A percentile compares a stretch with the other conserved stretches of the same genome.
Evolutionary conservation across 768 basidiomycete genomes (phyloP).

Genomic region (Kwoniella dendrophila): DNA sequence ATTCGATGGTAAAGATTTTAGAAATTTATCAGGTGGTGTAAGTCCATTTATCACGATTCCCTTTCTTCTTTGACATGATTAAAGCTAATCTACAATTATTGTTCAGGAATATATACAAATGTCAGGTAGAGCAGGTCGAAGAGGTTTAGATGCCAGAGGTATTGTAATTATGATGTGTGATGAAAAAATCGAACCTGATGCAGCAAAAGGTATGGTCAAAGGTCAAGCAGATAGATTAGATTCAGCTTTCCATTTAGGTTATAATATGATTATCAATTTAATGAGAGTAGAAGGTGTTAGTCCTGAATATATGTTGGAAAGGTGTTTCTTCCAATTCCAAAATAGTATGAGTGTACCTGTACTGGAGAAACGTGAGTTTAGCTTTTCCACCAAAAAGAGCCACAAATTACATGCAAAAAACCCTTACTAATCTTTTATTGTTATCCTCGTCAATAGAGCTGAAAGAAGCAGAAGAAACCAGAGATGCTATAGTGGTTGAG

Average conservation of each 20-base stretch:
- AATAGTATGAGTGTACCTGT: conserved; percentile 85
- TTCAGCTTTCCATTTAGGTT: conserved; percentile 97
- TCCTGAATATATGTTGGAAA: conserved; percentile 95
- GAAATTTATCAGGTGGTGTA: conserved; percentile 70
- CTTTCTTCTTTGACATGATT: not conserved
- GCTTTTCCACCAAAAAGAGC: too few relatives aligned
- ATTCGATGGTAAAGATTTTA: conserved; percentile 92
- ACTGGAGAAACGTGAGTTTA: conserved; percentile 65
- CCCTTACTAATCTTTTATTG: too few relatives aligned
- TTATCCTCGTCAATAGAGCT: conserved; percentile 64
- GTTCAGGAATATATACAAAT: conserved; percentile 96
- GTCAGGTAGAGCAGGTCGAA: conserved; percentile 96
- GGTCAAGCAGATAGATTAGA: conserved; percentile 95
- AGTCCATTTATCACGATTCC: conserved; percentile 18
- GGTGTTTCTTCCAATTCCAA: conserved; percentile 99
- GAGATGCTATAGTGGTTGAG: conserved; percentile 69
- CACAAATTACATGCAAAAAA: too few relatives aligned
- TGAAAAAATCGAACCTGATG: conserved; percentile 89
- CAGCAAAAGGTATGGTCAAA: conserved; percentile 96
- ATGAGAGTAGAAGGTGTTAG: conserved; percentile 99
- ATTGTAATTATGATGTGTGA: conserved; percentile 99
- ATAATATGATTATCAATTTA: conserved; percentile 98
- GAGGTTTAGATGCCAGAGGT: conserved; percentile 96
- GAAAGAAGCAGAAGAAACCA: conserved; percentile 68
- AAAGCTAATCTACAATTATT: not conserved